phyloP scores from a whole-genome alignment of 2,329 filamentous ascomycete species.

The Fusarium beomiforme region DNA sequence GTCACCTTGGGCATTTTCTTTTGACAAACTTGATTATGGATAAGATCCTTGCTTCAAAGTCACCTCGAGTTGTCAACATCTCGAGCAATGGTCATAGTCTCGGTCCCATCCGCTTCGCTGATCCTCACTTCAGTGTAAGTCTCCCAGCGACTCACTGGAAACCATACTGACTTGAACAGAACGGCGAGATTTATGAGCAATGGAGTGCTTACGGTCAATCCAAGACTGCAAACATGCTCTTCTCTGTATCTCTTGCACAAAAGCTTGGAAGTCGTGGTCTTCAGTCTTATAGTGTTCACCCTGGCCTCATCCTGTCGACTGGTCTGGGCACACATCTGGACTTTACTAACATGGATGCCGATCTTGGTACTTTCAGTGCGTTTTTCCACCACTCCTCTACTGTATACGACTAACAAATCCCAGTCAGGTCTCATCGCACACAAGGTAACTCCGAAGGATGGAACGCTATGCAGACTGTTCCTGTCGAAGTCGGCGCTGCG shows the following conservation, averaged over 20 bases:
- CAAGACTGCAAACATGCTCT: constrained; percentile 52
- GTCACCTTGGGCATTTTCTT: constrained; percentile 59
- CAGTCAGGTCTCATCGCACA: constrained; percentile 33
- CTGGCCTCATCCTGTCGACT: constrained; percentile 44
- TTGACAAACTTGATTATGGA: constrained; percentile 57
- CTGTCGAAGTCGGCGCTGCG: constrained; percentile 44
- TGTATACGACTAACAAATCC: neutral
- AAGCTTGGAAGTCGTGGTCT: constrained; percentile 46
- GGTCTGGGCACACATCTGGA: constrained; percentile 38
- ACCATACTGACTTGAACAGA: constrained; percentile 39
- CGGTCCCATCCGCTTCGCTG: constrained; percentile 47
- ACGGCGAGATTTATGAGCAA: constrained; percentile 44
- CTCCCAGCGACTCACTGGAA: neutral
- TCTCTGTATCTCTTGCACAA: constrained; percentile 45
- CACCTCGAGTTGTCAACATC: constrained; percentile 54
- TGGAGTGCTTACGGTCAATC: constrained; percentile 52
- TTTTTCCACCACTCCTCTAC: accelerated
- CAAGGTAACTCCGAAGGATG: constrained; percentile 41
- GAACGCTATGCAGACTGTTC: constrained; percentile 28
- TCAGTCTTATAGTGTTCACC: constrained; percentile 48
- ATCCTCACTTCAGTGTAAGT: constrained; percentile 47
- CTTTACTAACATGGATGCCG: constrained; percentile 14
- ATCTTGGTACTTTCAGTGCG: constrained; percentile 33
- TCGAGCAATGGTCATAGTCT: constrained; percentile 47
- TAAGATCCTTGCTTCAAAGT: constrained; percentile 50